Base-by-base conservation (phyloP, 805 yeast genomes). In the Candida maesae region DNA sequence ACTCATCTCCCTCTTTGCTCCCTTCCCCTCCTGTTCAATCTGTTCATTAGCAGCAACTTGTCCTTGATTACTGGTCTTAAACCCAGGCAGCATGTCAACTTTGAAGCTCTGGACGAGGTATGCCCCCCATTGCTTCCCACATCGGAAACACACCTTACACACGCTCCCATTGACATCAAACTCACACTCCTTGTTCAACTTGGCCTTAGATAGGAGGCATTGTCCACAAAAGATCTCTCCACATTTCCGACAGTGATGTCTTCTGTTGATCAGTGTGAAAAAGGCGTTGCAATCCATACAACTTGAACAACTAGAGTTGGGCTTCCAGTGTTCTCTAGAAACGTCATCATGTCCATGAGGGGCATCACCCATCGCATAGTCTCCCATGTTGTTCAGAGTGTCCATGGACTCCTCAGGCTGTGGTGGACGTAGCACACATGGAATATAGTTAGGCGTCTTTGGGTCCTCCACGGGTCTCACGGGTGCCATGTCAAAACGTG, bases 211-310 rank as follows among this genome's bases (percentile, higher is more conserved):
- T n/a, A 68, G 59, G 5, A 76, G 68, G 58, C 83, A 85, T 42
- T 67, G 71, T 18, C 75, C 71, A 61, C 89, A 81, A 50, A 74
- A 82, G 14, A 81, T 71, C 14, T 79, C 80, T 13, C 89, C 89
- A 57, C 89, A 81, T 55, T 79, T 76, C 27, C 89, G 70, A 58
- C 89, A 81, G 61, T 81, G 89, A 56, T 81, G 89, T 38, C 78
- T 67, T 55, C 84, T 73, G 57, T 68, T 89, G 64, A 76, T 80
- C 47, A 76, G 74, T 39, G 84, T 76, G 64, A 86, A 86, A 16
- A 67, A 53, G 51, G 67, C 70, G 30, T 66, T 56, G 60, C 95
- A 86, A 15, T 73, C 71, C n/a, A 69, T 63, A 56, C 95, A 87
- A 41, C 64, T 64, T 36, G 68, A 56, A 9, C 76, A 73, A 6